Evolutionary conservation across 108 stramenopile genomes (phyloP), one percentile per base, ranked within the genome.

Genomic region (Skeletonema marinoi): DNA sequence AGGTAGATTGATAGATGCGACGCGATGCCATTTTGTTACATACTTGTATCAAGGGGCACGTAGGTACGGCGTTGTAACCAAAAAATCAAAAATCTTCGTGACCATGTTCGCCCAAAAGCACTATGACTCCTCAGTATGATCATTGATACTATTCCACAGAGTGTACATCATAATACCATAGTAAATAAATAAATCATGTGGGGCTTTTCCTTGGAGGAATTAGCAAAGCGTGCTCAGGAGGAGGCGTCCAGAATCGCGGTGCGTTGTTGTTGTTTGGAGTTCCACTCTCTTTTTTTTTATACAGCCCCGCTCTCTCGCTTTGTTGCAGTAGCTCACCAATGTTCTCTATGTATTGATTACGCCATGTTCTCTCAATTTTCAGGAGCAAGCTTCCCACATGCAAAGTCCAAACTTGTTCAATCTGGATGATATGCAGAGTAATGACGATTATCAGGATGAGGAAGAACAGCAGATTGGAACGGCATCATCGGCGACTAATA

Each of bases 141-240:
- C 16, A 16, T 46, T 46, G 3, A n/a, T 46, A 36, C 14, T 41
- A 41, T 41, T 41, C 39, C 7, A 41, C 39, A n/a, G 11, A n/a
- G 1, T 46, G 3, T 46, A 41, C 16, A 41, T 10, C 3, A 11
- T n/a, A 3, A 46, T 46, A n/a, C 2, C 35, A 36, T 36, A 36
- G 4, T 36, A 0, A 25, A 25, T 25, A 13, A 11, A 42, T n/a
- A 46, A 46, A 46, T n/a, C 44, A 92, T 92, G 91, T 92, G 91
- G 91, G 89, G 88, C 50, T 75, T 68, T 29, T 80, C 88, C 30
- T 90, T 93, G 58, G 78, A 85, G 30, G 88, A 91, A 33, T 63
- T 93, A 67, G 93, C 93, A 12, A 87, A 85, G 56, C 78, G 86
- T 32, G 93, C 90, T 9, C 81, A 88, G 75, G 88, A 90, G 72